Base-by-base conservation (phyloP, 768 basidiomycete species). In the Leccinum barrowsii region DNA sequence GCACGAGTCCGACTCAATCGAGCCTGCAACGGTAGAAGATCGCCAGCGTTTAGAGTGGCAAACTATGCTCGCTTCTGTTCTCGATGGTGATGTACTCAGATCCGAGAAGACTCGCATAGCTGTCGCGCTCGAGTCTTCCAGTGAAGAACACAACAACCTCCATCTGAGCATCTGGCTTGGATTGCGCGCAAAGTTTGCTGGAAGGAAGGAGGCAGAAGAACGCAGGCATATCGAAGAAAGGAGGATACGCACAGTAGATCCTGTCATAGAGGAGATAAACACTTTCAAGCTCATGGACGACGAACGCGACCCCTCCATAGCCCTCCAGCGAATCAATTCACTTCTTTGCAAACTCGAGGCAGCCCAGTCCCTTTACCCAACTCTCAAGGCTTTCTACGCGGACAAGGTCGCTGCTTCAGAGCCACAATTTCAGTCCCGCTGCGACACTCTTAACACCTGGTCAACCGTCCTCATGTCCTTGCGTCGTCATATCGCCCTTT, bases 81-180 rank as follows among this genome's bases (percentile, higher is more conserved):
- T 99, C 49, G 85, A 85, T 30, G 95, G 97, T 10, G 95, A 98
- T 66, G 94, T 99, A 11, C 83, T 99, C 62, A 92, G 89, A 70
- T 90, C 92, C 1, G 97, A 98, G 76, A 97, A 94, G 75, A 90
- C 90, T 24, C 85, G 97, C 57, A 94, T 98, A 59, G 89, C 90
- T 28, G 86, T 85, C 50, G 90, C 85, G 15, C 76, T 93, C 52
- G 85, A 88, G 62, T 82, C 85, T 21, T 81, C 83, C 19, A 80
- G 80, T 7, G 86, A 90, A 57, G 85, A 87, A 74, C 82, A 87
- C 73, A 81, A 85, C 68, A 82, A 82, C 71, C 74, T 82, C 60
- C 82, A 85, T 68, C 75, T 83, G 48, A 85, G 87, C 63, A 82
- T 92, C 57, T 99, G 96, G 95, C 78, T 95, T 57, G 92, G 91